These are phyloP conservation scores for Sordaria brevicollis DNA, from an alignment of 495 filamentous ascomycete genomes.

Conservation along the genomic window DNA sequence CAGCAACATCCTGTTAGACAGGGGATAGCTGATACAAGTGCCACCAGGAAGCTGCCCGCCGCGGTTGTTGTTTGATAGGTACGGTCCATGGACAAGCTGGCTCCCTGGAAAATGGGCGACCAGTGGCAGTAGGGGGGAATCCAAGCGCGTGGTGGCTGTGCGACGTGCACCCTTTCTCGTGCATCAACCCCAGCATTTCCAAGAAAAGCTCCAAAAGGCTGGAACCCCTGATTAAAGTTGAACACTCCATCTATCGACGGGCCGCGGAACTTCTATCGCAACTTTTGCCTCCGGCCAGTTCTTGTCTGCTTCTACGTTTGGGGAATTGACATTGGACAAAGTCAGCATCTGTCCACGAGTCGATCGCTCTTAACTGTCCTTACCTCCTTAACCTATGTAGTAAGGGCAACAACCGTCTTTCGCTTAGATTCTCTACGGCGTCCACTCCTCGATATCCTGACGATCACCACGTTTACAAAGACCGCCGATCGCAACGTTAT, in stretches of 20 bases:
- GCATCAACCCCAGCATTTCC: conserved; percentile 12
- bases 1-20: background rate
- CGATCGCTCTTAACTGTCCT: background rate
- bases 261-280: background rate
- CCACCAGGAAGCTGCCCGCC: background rate
- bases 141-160: conserved; percentile 10
- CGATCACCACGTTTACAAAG: background rate
- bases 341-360: background rate
- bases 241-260: background rate
- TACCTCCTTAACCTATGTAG: background rate
- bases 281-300: conserved; percentile 1
- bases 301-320: background rate
- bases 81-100: background rate
- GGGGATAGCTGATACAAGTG: background rate
- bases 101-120: background rate
- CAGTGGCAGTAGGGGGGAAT: background rate
- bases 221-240: background rate
- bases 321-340: background rate
- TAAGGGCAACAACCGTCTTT: background rate
- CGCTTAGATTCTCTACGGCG: background rate
- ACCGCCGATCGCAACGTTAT: background rate
- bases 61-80: background rate
- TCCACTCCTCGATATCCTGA: background rate
- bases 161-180: conserved; percentile 12
- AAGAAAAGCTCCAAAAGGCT: conserved; percentile 1